These are phyloP conservation scores for Mortierella sp. DNA, from an alignment of 371 early-diverging fungal species.

Conservation along the genomic window DNA sequence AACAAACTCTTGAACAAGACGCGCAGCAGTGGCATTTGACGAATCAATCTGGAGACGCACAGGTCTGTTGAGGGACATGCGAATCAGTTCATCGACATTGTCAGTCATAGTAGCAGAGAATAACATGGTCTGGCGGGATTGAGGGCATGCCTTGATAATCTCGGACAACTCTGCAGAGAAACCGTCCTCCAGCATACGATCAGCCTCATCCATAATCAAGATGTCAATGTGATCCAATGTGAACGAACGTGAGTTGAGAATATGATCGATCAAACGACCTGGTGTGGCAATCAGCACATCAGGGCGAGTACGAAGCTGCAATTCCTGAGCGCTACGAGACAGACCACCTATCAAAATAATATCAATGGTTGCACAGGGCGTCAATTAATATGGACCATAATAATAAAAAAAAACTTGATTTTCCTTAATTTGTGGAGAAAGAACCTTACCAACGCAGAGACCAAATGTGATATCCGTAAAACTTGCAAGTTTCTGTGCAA, in stretches of 20 bases:
- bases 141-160: conserved; percentile 94
- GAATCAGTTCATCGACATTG: conserved; percentile 95
- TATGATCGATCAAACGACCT: conserved; percentile 99
- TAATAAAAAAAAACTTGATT: background rate
- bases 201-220: conserved; percentile 99
- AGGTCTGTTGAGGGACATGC: conserved; percentile 92
- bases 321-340: conserved; percentile 91
- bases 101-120: conserved; percentile 99
- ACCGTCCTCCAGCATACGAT: conserved; percentile 99
- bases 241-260: conserved; percentile 93
- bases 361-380: background rate
- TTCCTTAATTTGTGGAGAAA: background rate
- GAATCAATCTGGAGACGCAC: conserved; percentile 92
- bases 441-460: conserved; percentile 80
- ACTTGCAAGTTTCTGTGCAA: conserved; percentile 86
- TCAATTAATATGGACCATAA: too few species aligned
- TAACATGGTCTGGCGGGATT: conserved; percentile 96
- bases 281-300: conserved; percentile 99
- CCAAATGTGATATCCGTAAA: conserved; percentile 91
- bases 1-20: conserved; percentile 96
- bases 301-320: conserved; percentile 90
- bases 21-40: conserved; percentile 79
- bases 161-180: conserved; percentile 98
- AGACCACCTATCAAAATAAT: conserved; percentile 80
- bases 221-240: conserved; percentile 94